A percentile compares a stretch with the other conserved stretches of the same genome.
phyloP scores from a whole-genome alignment of 768 basidiomycete genomes.

The Amanita inopinata region DNA sequence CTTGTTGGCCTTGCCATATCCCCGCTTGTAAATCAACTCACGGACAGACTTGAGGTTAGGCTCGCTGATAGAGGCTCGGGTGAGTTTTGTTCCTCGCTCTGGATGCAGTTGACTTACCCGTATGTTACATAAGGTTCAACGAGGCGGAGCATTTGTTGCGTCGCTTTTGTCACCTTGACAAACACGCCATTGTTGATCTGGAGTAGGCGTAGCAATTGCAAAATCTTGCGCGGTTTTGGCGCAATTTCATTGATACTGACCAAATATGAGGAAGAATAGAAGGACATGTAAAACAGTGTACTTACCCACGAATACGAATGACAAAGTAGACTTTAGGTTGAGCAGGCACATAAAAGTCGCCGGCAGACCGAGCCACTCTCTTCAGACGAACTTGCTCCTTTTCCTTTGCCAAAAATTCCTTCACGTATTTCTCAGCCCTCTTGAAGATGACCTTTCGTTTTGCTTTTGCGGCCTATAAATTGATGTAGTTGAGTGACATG shows the following conservation, averaged over 20 bases:
- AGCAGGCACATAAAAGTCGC: conserved; percentile 96
- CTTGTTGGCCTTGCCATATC: conserved; percentile 97
- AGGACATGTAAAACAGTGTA: conserved; percentile 13
- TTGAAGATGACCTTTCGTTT: conserved; percentile 99
- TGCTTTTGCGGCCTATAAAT: conserved; percentile 65
- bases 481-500: conserved; percentile 11
- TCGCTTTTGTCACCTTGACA: conserved; percentile 93
- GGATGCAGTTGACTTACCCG: conserved; percentile 40
- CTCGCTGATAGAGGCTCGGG: conserved; percentile 46
- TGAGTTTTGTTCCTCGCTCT: neutral
- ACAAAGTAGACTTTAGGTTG: conserved; percentile 98
- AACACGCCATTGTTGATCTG: conserved; percentile 99
- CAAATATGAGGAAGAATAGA: conserved; percentile 7
- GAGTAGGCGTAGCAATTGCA: conserved; percentile 95
- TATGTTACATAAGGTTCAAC: conserved; percentile 98
- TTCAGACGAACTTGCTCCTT: conserved; percentile 94
- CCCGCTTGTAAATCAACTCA: conserved; percentile 98
- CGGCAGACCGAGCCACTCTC: conserved; percentile 82
- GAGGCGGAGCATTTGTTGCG: conserved; percentile 95
- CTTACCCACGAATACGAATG: conserved; percentile 91
- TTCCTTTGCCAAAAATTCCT: conserved; percentile 91
- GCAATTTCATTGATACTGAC: conserved; percentile 98
- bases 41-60: conserved; percentile 95
- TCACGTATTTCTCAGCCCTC: conserved; percentile 96
- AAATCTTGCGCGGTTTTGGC: conserved; percentile 98